Percentiles rank a stretch among this genome's conserved stretches.
These are phyloP conservation scores for Luzula sylvatica DNA, from an alignment of 176 grass and related monocot species.

Conservation along the genomic window DNA sequence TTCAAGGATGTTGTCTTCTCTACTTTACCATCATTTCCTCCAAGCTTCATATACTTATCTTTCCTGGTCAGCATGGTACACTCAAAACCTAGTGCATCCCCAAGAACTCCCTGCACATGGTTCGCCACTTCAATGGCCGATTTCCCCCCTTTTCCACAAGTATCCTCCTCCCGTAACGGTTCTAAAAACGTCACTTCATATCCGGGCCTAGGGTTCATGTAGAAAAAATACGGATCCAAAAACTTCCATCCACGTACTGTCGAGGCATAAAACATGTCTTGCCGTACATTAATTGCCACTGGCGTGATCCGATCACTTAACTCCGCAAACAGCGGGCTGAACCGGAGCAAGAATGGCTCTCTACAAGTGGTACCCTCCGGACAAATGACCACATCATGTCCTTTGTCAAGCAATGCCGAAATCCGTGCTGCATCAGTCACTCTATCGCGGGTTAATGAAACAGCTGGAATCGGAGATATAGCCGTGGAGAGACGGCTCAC, in stretches of 20 bases:
- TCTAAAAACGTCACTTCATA: slow-evolving; percentile 64
- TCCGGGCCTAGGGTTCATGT: slow-evolving; percentile 63
- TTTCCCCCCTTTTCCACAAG: slow-evolving; percentile 27
- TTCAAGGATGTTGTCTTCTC: neutral
- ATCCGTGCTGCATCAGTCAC: slow-evolving; percentile 37
- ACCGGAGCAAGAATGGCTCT: slow-evolving; percentile 60
- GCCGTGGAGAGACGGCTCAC: slow-evolving; percentile 42
- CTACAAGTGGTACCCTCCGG: slow-evolving; percentile 91
- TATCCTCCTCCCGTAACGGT: slow-evolving; percentile 39
- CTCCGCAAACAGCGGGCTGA: slow-evolving; percentile 68
- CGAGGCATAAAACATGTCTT: slow-evolving; percentile 45
- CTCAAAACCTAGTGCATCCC: slow-evolving; percentile 38
- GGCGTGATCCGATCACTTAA: slow-evolving; percentile 60
- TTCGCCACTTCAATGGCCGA: slow-evolving; percentile 58
- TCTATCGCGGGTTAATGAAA: slow-evolving; percentile 35
- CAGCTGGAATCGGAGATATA: slow-evolving; percentile 40
- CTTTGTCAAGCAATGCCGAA: slow-evolving; percentile 36
- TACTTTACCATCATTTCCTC: slow-evolving; percentile 40
- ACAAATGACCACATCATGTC: slow-evolving; percentile 59
- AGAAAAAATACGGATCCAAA: slow-evolving; percentile 72
- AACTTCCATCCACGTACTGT: slow-evolving; percentile 55
- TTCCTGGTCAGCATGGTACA: slow-evolving; percentile 50
- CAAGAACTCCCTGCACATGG: slow-evolving; percentile 51
- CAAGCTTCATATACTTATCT: slow-evolving; percentile 80
- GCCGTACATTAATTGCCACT: slow-evolving; percentile 42